A percentile compares a stretch with the other conserved stretches of the same genome.
Evolutionary conservation across 768 basidiomycete species (phyloP).

Genomic region (Rubroboletus satanas): DNA sequence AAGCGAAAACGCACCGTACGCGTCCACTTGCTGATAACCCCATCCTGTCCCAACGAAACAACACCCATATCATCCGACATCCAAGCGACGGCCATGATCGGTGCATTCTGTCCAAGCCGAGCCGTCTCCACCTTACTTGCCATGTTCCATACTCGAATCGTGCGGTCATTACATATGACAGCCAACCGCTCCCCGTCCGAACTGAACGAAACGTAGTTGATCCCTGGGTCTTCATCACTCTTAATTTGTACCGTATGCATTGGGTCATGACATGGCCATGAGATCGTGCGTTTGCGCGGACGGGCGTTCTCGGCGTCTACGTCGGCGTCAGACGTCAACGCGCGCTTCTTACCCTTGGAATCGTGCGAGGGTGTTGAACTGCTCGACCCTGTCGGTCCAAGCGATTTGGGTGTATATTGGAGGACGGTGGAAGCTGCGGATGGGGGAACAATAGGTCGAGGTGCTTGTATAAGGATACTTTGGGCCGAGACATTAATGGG

Average conservation of each 20-base stretch:
- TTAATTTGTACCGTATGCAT: slow-evolving; percentile 37
- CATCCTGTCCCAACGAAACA: slow-evolving; percentile 54
- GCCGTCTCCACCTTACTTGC: slow-evolving; percentile 47
- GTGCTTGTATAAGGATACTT: slow-evolving; percentile 28
- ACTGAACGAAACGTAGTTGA: slow-evolving; percentile 48
- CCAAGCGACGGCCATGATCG: slow-evolving; percentile 52
- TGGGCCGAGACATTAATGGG: slow-evolving; percentile 13
- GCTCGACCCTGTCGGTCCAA: slow-evolving; percentile 13
- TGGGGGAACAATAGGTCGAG: slow-evolving; percentile 24
- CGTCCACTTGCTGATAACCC: slow-evolving; percentile 57
- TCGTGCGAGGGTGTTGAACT: slow-evolving; percentile 29
- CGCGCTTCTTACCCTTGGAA: slow-evolving; percentile 39
- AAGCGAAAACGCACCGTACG: slow-evolving; percentile 39
- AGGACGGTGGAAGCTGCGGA: slow-evolving; percentile 36
- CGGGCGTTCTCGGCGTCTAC: slow-evolving; percentile 25
- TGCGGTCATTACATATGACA: slow-evolving; percentile 55
- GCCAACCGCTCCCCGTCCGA: slow-evolving; percentile 55
- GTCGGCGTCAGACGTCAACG: slow-evolving; percentile 25
- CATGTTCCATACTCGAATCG: slow-evolving; percentile 63
- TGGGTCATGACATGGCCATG: slow-evolving; percentile 49
- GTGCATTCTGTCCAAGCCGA: slow-evolving; percentile 49
- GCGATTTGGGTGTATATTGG: slow-evolving; percentile 21
- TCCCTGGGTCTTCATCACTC: slow-evolving; percentile 45
- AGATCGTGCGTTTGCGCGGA: slow-evolving; percentile 33
- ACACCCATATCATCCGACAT: slow-evolving; percentile 55